Base-by-base conservation (phyloP, 768 basidiomycete genomes). In the Lentinus brumalis region DNA sequence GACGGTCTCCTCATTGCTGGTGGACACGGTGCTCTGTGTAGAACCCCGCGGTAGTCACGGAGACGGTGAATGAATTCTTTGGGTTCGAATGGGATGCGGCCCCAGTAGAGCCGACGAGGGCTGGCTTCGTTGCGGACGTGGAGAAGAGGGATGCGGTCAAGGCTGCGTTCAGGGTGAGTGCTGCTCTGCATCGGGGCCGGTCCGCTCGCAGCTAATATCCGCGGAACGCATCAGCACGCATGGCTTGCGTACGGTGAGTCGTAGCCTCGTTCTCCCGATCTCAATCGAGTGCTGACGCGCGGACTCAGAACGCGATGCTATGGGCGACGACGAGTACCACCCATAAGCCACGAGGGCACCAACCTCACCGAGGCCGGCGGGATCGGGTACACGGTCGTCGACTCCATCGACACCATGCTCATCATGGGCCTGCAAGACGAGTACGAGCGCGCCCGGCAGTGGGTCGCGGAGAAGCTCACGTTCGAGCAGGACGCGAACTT, bases 301-400 rank as follows among this genome's bases (percentile, higher is more conserved):
- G 53, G 41, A 18, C 76, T 26, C 21, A 94, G 94, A 94, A 76
- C 77, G 85, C 49, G 87, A 97, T 71, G 95, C 95, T 2, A 94
- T 93, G 86, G 95, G 95, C 1, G 82, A 82, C 57, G 94, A 97
- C 76, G 92, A 96, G 73, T 97, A 94, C 68, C 93, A 96, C 68
- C 96, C 0, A 81, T 98, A 26, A 82, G 82, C 54, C 80, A 81
- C 51, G 76, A 74, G 30, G 96, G 96, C 4, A 82, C 84, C 9
- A 94, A 98, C 72, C 79, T 98, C 31, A 89, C 91, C 0, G 66
- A 75, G 5, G 87, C 86, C 2, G 93, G 92, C 40, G 75, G 92
- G 14, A 88, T 97, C 53, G 94, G 94, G 26, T 96, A 94, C 71
- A 92, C 88, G 40, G 88, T 98, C 47, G 82, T 90, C 57, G 96